Percentiles rank a stretch among this genome's conserved stretches.
These are phyloP conservation scores for Usnea hakonensis DNA, from an alignment of 495 filamentous ascomycete species.

Conservation along the genomic window DNA sequence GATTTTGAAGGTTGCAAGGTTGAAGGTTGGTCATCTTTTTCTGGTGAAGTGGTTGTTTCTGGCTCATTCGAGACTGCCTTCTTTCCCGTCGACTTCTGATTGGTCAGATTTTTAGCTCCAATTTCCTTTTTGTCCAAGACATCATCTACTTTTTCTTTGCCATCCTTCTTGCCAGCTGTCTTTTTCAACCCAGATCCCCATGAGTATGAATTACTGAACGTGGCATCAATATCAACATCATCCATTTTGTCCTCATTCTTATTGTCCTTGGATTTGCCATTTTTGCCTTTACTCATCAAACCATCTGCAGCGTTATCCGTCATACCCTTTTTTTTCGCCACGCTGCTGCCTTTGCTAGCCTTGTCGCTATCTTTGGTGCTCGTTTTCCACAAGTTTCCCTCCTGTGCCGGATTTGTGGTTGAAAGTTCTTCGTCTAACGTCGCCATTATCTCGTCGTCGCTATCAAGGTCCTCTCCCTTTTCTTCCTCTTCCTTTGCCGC, in stretches of 20 bases:
- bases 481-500: constrained; percentile 28
- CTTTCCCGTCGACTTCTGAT: constrained; percentile 25
- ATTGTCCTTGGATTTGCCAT: constrained; percentile 20
- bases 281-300: constrained; percentile 8
- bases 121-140: constrained; percentile 43
- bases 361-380: constrained; percentile 25
- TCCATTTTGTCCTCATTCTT: constrained; percentile 17
- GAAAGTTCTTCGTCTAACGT: constrained; percentile 17
- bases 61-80: constrained; percentile 28
- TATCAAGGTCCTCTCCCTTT: constrained; percentile 19
- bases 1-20: constrained; percentile 27
- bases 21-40: constrained; percentile 35
- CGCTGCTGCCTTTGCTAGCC: constrained; percentile 14
- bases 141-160: constrained; percentile 40
- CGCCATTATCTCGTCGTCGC: constrained; percentile 17
- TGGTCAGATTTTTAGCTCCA: constrained; percentile 22
- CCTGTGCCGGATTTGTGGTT: constrained; percentile 20
- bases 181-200: constrained; percentile 45
- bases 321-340: constrained; percentile 22
- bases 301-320: constrained; percentile 18
- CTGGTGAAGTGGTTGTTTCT: constrained; percentile 28
- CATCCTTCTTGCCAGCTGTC: constrained; percentile 48
- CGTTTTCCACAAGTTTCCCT: constrained; percentile 22
- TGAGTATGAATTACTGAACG: constrained; percentile 10
- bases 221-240: constrained; percentile 6